Percentiles rank a stretch among this genome's conserved stretches.
Evolutionary conservation across 2,329 filamentous ascomycete genomes (phyloP).

Genomic region (Sporothrix pseudoabietina): DNA sequence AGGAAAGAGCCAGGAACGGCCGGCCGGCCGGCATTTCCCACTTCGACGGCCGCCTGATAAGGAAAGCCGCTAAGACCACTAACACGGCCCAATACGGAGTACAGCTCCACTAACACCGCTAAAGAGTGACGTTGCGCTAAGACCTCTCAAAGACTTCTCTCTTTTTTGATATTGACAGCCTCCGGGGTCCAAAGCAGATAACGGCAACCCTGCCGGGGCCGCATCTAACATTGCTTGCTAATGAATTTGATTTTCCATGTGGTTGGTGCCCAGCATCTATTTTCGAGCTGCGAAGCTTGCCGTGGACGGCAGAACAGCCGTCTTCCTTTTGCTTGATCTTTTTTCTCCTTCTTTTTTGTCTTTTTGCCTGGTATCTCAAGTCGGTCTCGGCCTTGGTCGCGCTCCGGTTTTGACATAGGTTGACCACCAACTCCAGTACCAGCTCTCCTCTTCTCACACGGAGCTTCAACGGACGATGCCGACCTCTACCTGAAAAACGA

Average conservation of each 20-base stretch:
- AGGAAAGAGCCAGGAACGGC: neutral
- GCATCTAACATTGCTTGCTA: neutral
- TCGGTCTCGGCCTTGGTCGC: slow-evolving; percentile 11
- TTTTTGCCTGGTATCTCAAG: neutral
- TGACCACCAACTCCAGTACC: neutral
- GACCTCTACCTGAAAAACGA: neutral
- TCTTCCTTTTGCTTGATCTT: neutral
- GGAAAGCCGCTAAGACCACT: neutral
- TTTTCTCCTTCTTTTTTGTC: neutral
- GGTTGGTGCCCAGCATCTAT: neutral
- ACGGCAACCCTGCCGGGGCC: neutral
- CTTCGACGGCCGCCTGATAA: neutral
- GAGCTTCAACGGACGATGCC: neutral
- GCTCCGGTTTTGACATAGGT: neutral
- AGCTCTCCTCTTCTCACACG: neutral
- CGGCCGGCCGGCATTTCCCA: slow-evolving; percentile 20
- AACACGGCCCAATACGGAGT: neutral
- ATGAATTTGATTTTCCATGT: neutral
- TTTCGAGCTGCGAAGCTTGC: neutral
- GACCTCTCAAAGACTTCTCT: too few species aligned
- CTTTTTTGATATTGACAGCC: neutral
- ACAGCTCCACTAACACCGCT: too few species aligned
- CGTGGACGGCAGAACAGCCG: neutral
- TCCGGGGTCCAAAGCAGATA: neutral
- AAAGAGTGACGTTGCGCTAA: too few species aligned